Percentiles rank a stretch among this genome's conserved stretches.
Conservation (phyloP, 441 rosid species). For the Populus hybrid region DNA sequence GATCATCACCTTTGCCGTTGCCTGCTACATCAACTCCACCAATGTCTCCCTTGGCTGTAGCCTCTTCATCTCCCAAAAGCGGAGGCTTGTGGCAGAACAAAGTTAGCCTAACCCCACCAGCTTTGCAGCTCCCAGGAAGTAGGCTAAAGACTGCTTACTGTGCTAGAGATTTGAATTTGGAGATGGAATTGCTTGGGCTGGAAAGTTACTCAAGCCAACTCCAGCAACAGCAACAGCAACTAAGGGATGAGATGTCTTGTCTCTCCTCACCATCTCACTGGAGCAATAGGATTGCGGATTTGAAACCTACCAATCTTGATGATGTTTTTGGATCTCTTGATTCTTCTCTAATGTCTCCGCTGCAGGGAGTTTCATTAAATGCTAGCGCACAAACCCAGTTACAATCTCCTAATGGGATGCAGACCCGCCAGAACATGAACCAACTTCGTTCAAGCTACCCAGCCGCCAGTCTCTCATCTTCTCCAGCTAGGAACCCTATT, state of each 20-base stretch:
- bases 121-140: conserved; percentile 59
- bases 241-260: conserved; percentile 51
- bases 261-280: conserved; percentile 51
- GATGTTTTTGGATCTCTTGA: conserved; percentile 61
- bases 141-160: conserved; percentile 33
- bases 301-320: conserved; percentile 60
- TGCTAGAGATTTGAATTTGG: conserved; percentile 70
- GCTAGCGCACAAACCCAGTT: conserved; percentile 41
- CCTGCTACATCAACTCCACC: conserved; percentile 66
- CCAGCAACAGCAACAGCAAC: conserved; percentile 26
- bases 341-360: conserved; percentile 49
- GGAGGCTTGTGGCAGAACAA: conserved; percentile 75
- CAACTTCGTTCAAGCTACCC: conserved; percentile 70
- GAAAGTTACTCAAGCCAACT: conserved; percentile 37
- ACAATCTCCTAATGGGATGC: conserved; percentile 59
- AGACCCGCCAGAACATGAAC: conserved; percentile 53
- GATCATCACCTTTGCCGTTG: conserved; percentile 45
- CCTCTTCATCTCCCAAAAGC: conserved; percentile 64
- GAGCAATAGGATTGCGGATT: conserved; percentile 45
- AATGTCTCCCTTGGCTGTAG: conserved; percentile 66
- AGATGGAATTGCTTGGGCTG: conserved; percentile 57
- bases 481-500: conserved; percentile 48
- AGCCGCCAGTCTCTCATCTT: conserved; percentile 38
- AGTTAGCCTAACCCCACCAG: conserved; percentile 59
- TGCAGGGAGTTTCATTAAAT: conserved; percentile 40